These are phyloP conservation scores for Mycena kentingensis DNA, from an alignment of 768 basidiomycete genomes.

Conservation along the genomic window DNA sequence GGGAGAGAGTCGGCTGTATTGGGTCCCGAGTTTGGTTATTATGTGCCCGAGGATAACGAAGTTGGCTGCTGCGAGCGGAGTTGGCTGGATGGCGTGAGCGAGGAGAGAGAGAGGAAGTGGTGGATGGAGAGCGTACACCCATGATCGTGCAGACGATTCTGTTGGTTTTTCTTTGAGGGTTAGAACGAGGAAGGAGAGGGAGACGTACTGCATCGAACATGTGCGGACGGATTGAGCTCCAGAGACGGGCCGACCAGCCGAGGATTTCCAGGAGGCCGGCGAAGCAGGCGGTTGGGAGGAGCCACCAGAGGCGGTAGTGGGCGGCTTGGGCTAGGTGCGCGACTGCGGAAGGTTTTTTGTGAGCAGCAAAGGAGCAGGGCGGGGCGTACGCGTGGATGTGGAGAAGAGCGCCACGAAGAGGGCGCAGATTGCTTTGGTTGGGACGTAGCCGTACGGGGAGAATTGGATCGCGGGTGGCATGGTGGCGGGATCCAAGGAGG, in stretches of 20 bases:
- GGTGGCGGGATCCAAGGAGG: too few relatives aligned
- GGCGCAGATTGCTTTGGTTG: not conserved
- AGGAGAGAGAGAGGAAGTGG: not conserved
- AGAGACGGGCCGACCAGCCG: slow-evolving; percentile 46
- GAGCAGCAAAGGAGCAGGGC: not conserved
- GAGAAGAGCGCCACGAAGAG: not conserved
- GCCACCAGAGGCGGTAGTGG: slow-evolving; percentile 40
- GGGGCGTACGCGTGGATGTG: not conserved
- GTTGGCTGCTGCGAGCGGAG: slow-evolving; percentile 31
- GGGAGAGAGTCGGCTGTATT: slow-evolving; percentile 52
- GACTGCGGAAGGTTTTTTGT: slow-evolving; percentile 30
- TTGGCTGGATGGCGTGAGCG: slow-evolving; percentile 7
- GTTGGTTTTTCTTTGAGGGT: not conserved
- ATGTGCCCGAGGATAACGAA: slow-evolving; percentile 56
- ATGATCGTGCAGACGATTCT: slow-evolving; percentile 20
- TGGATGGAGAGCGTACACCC: slow-evolving; percentile 1
- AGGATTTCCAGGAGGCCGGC: slow-evolving; percentile 41
- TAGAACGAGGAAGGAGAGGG: not conserved
- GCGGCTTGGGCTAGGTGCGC: slow-evolving; percentile 37
- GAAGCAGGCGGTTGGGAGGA: slow-evolving; percentile 39
- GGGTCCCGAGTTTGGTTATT: slow-evolving; percentile 43
- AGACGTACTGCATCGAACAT: slow-evolving; percentile 47
- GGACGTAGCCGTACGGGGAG: not conserved
- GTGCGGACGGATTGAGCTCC: slow-evolving; percentile 32
- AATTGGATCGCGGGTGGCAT: too few relatives aligned